These are phyloP conservation scores for Martensiomyces pterosporus DNA, from an alignment of 192 early-diverging fungal genomes.

Conservation along the genomic window DNA sequence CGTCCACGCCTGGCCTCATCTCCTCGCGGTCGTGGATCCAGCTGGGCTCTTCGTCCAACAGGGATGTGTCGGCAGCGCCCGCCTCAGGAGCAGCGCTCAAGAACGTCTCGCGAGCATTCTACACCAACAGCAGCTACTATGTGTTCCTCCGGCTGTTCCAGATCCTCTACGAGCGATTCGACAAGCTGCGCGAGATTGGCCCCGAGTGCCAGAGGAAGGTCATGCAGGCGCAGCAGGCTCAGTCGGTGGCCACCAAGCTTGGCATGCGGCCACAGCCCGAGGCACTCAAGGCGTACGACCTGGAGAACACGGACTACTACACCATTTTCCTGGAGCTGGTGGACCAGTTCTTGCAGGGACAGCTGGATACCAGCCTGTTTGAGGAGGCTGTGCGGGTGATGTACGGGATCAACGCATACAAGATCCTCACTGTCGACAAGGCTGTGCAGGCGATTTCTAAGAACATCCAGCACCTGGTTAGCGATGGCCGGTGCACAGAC, in stretches of 20 bases:
- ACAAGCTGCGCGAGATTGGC: conserved; percentile 72
- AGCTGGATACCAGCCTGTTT: conserved; percentile 75
- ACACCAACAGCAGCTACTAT: conserved; percentile 83
- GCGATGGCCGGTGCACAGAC: conserved; percentile 61
- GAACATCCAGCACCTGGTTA: conserved; percentile 64
- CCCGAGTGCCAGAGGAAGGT: conserved; percentile 48
- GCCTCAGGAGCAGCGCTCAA: conserved; percentile 12
- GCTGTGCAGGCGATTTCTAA: conserved; percentile 77
- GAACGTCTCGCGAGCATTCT: conserved; percentile 65
- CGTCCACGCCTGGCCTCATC: conserved; percentile 47
- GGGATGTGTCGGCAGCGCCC: conserved; percentile 19
- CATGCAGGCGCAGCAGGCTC: conserved; percentile 24
- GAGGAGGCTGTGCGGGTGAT: conserved; percentile 84
- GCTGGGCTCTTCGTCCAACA: conserved; percentile 14
- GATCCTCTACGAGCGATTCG: conserved; percentile 81
- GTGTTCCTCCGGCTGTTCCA: conserved; percentile 83
- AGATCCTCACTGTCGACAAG: conserved; percentile 88
- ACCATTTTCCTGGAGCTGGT: conserved; percentile 68
- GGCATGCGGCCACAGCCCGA: conserved; percentile 44
- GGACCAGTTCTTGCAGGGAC: conserved; percentile 72
- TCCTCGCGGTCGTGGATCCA: conserved; percentile 53
- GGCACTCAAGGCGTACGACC: conserved; percentile 57
- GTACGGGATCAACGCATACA: conserved; percentile 86
- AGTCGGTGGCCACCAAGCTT: conserved; percentile 45
- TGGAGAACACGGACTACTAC: conserved; percentile 71